These are phyloP conservation scores for Crepidotus variabilis DNA, from an alignment of 768 basidiomycete species.

Conservation along the genomic window DNA sequence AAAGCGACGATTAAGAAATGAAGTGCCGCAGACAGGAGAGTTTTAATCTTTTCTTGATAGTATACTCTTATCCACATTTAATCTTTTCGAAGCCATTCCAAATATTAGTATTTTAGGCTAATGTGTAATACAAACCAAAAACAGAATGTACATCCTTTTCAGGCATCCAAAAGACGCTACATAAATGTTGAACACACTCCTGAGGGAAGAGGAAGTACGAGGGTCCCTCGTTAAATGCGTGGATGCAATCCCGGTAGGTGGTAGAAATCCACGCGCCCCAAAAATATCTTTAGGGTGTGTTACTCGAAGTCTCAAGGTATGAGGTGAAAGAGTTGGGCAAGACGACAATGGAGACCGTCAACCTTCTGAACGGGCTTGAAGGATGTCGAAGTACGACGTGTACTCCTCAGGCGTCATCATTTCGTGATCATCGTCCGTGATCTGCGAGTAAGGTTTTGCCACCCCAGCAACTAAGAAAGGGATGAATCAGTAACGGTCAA, in stretches of 20 bases:
- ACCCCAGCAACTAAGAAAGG: slow-evolving; percentile 65
- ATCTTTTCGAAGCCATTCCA: background rate
- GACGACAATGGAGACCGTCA: background rate
- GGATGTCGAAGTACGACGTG: slow-evolving; percentile 71
- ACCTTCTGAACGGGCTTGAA: slow-evolving; percentile 43
- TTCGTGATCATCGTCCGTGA: slow-evolving; percentile 92
- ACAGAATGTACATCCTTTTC: background rate
- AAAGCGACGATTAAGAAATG: background rate
- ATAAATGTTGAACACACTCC: no score
- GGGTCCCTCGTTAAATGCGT: no score
- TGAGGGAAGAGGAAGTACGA: no score
- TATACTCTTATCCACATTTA: background rate
- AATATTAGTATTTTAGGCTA: background rate
- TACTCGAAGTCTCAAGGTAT: background rate
- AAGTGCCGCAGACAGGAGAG: background rate
- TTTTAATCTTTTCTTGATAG: background rate
- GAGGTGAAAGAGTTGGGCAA: background rate
- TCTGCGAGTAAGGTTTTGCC: slow-evolving; percentile 67
- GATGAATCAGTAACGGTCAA: background rate
- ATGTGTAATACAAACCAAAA: background rate
- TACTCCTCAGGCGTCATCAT: slow-evolving; percentile 94
- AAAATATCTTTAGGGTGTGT: no score
- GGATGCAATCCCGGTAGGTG: no score
- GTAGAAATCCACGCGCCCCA: no score
- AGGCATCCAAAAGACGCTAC: no score